phyloP scores from a whole-genome alignment of 2,329 filamentous ascomycete genomes.

The Colletotrichum navitas region DNA sequence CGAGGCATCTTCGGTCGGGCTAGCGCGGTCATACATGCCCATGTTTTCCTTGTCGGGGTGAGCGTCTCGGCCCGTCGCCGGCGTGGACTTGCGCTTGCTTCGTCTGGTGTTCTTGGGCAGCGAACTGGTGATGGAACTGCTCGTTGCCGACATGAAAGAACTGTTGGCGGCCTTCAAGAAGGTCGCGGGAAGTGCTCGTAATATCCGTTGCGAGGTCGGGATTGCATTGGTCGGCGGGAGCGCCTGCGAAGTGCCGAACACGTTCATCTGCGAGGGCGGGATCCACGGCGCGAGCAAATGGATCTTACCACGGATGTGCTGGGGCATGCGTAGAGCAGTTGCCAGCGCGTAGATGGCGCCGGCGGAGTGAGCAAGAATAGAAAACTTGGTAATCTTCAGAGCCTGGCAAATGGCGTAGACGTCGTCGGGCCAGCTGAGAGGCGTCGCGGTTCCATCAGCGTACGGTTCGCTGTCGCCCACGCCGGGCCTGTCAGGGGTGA shows the following conservation, averaged over 20 bases:
- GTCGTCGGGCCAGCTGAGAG: slow-evolving; percentile 90
- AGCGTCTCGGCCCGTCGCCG: slow-evolving; percentile 54
- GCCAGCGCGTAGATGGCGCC: slow-evolving; percentile 98
- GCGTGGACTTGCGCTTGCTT: slow-evolving; percentile 69
- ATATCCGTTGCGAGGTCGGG: slow-evolving; percentile 90
- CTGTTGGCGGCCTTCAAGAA: slow-evolving; percentile 95
- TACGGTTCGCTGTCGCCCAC: slow-evolving; percentile 93
- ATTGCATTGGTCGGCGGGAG: slow-evolving; percentile 86
- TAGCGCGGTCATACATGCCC: slow-evolving; percentile 46
- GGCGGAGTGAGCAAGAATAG: slow-evolving; percentile 93
- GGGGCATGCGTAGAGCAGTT: slow-evolving; percentile 93
- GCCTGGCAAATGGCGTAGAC: slow-evolving; percentile 94
- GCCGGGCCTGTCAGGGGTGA: slow-evolving; percentile 93
- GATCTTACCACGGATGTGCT: slow-evolving; percentile 93
- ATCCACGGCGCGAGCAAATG: slow-evolving; percentile 98
- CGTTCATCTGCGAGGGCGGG: slow-evolving; percentile 91
- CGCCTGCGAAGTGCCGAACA: slow-evolving; percentile 79
- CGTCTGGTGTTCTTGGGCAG: slow-evolving; percentile 75
- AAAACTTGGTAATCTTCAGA: slow-evolving; percentile 94
- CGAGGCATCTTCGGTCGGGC: slow-evolving; percentile 43
- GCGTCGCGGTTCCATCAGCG: slow-evolving; percentile 83
- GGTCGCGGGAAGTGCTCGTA: slow-evolving; percentile 89
- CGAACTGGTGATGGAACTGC: slow-evolving; percentile 84
- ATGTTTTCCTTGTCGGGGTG: slow-evolving; percentile 66
- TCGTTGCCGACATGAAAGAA: slow-evolving; percentile 93